Evolutionary conservation across 208 protist genomes (phyloP), one percentile per base, ranked within the genome.

Genomic region (Porcisia hertigi): DNA sequence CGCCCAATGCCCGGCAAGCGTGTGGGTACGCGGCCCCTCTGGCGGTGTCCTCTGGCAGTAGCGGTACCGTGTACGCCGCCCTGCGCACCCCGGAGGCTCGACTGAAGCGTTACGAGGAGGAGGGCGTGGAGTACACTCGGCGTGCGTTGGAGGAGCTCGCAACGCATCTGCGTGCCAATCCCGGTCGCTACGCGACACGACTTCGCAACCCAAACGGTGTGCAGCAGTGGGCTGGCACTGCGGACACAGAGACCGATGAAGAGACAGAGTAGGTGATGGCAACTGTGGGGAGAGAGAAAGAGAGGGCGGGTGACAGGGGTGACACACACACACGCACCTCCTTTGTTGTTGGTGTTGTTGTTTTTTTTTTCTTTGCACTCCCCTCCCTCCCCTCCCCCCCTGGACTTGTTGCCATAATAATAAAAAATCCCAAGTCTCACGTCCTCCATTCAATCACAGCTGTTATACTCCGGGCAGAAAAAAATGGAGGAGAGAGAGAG

Each of bases 61-160:
- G 25, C 47, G 1, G 47, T n/a, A 36, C 62, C 58, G 72, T 58
- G 14, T 77, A 80, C 64, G 45, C 72, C 18, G 7, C 16, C 20
- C 67, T 73, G 11, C 12, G 34, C 3, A 76, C 58, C 49, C 2
- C 75, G 6, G 79, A 71, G 52, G 65, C 73, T 47, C 83, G 79
- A 30, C 67, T 90, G 53, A 67, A 77, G 18, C 69, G 84, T 59
- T 95, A 91, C 64, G 86, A 88, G 20, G 77, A 83, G 5, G 79
- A 89, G 20, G 91, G 91, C 0, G 81, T 86, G 2, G 83, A 43
- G 30, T 76, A 81, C 76, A 95, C 91, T 43, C 82, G 87, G 25
- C 81, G 57, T 7, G 91, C 91, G 43, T 80, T 95, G 16, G 85
- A 88, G 63, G 55, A 83, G 57, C 75, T 95, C 8, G 88, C 91